Base-by-base conservation (phyloP, 139 green algal genomes). In the Chlamydomonas applanata region DNA sequence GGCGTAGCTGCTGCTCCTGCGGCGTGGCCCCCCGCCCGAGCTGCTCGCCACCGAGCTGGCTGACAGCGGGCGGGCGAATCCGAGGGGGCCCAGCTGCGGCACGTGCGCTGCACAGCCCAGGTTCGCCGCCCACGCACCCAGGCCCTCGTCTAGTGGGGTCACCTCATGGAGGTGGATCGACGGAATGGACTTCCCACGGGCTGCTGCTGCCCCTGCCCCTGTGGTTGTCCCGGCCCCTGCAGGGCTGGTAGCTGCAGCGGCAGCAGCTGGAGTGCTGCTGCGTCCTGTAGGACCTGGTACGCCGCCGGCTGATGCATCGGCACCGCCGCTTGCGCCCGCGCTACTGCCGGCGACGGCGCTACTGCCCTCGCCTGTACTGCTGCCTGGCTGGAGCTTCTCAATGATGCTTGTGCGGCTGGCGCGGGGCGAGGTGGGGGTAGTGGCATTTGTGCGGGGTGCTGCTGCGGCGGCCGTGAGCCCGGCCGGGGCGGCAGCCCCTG, bases 311-410 rank as follows among this genome's bases (percentile, higher is more conserved):
- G 7, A 7, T 49, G 40, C 40, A 49, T 11, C 40, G 7, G 40
- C 40, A 19, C 7, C 59, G 53, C 20, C 45, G 45, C 13, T 4
- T 22, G 61, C 45, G 22, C 36, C 72, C 64, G 24, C 70, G 20
- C 33, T 45, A 13, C 54, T 56, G 72, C 44, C 40, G 45, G 35
- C 40, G 32, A 33, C 5, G 52, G 33, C 1, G 73, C 24, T 35
- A 34, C 46, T 24, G 32, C 46, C 25, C 40, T 49, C 40, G 40
- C 40, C 40, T 32, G 17, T 34, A 27, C 25, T 30, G 2, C 53
- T n/a, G 2, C 71, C 40, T 20, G 72, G 72, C 49, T 78, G 72
- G 14, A 78, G 61, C 62, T 72, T 72, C 61, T 78, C 72, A 17
- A 62, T 60, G 29, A 78, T 17, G 29, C 74, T 74, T 1, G 66